phyloP scores from a whole-genome alignment of 495 filamentous ascomycete genomes.

The Neurospora africana region DNA sequence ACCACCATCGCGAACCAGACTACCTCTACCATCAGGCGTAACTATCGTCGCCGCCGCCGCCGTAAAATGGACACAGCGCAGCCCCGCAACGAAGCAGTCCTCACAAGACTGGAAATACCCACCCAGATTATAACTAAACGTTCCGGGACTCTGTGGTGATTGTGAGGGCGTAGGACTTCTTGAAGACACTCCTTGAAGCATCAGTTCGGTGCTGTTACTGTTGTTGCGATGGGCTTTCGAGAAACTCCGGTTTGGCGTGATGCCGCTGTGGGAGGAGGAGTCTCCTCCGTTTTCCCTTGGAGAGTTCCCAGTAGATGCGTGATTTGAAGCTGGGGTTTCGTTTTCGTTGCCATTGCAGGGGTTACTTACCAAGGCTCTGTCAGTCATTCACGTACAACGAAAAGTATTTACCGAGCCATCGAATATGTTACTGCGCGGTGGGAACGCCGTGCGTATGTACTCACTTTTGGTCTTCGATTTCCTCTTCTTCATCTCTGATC shows the following conservation, averaged over 20 bases:
- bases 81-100: not conserved
- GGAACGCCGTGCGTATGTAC: not conserved
- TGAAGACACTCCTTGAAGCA: not conserved
- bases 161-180: not conserved
- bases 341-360: not conserved
- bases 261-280: not conserved
- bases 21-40: not conserved
- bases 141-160: not conserved
- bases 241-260: not conserved
- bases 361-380: not conserved
- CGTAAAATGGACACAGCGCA: not conserved
- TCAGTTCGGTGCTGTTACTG: not conserved
- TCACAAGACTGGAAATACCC: not conserved
- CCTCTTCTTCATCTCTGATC: not conserved
- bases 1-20: not conserved
- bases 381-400: not conserved
- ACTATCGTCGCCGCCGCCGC: not conserved
- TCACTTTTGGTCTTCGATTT: not conserved
- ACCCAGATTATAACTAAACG: not conserved
- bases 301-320: not conserved
- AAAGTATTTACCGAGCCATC: not conserved
- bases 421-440: not conserved
- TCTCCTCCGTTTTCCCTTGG: not conserved
- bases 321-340: not conserved
- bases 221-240: not conserved